Base-by-base conservation (phyloP, 2,329 filamentous ascomycete genomes). In the Penicillium decumbens region DNA sequence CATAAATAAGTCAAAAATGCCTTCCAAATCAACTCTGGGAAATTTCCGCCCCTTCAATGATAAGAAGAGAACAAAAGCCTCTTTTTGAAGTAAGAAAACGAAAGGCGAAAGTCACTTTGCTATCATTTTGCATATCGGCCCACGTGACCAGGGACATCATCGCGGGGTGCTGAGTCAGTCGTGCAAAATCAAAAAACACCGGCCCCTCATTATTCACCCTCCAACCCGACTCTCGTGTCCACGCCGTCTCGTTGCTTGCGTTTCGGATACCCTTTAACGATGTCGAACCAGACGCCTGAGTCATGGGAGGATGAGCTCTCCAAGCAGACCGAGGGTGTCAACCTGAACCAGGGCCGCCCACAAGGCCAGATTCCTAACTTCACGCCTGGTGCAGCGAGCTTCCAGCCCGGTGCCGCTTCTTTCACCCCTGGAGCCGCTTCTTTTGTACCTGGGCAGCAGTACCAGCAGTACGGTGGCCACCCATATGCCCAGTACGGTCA, bases 281-380 rank as follows among this genome's bases (percentile, higher is more conserved):
- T 95, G 90, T 87, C 91, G 63, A 84, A 91, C 72, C 68, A 70
- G 47, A 69, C 68, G 29, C 87, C 89, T 65, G 90, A 95, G 72
- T 95, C 90, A 55, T 97, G 93, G 88, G 91, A 97, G 75, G 89
- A 95, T 66, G 88, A 91, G 65, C 82, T 95, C 71, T 82, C 88
- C 55, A 83, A 84, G 63, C 88, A 91, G 77, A 75, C 87, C 32
- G 82, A 86, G 70, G 84, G 87, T 69, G 80, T 90, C 71, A 89
- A 89, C 70, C 69, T 91, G 65, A 87, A 86, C 61, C 72, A 75
- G 56, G 64, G 54, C 55, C 58, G 78, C 72, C 71, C 75, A 71
- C 62, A 70, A 51, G 72, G 79, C 29, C 74, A 69, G 52, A 79
- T 74, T 10, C 71, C 75, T 18, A 66, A 75, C 15, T 90, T 90